Evolutionary conservation across 23 red algal species (phyloP).

Genomic region (Gracilaria vermiculophylla): DNA sequence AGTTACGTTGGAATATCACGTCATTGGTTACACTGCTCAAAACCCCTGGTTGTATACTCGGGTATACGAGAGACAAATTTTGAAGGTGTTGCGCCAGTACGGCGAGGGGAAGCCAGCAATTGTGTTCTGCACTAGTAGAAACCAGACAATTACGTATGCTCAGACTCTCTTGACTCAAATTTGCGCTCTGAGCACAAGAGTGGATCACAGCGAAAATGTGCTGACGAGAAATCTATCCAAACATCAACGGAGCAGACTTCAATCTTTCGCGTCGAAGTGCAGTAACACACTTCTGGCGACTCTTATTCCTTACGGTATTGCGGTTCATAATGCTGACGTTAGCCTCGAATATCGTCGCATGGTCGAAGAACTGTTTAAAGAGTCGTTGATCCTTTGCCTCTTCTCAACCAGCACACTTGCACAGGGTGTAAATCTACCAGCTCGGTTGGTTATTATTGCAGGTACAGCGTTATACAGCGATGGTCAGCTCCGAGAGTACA

Average conservation of each 20-base stretch:
- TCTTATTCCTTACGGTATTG: slow-evolving; percentile 55
- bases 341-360: slow-evolving; percentile 16
- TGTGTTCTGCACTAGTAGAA: slow-evolving; percentile 68
- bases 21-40: slow-evolving; percentile 28
- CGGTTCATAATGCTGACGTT: slow-evolving; percentile 75
- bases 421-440: slow-evolving; percentile 82
- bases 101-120: slow-evolving; percentile 58
- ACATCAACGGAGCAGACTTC: not conserved
- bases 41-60: slow-evolving; percentile 65
- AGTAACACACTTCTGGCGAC: not conserved
- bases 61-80: slow-evolving; percentile 39
- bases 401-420: slow-evolving; percentile 81
- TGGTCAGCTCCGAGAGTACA: slow-evolving; percentile 50
- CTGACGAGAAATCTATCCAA: slow-evolving; percentile 4
- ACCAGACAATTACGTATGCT: slow-evolving; percentile 21
- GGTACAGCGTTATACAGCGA: slow-evolving; percentile 44
- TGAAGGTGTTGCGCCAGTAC: slow-evolving; percentile 34
- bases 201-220: not conserved
- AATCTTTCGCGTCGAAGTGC: not conserved
- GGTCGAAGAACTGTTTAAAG: slow-evolving; percentile 67
- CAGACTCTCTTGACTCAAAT: slow-evolving; percentile 14
- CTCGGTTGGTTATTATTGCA: slow-evolving; percentile 73
- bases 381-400: slow-evolving; percentile 36
- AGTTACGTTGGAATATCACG: slow-evolving; percentile 31
- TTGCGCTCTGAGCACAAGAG: not conserved